Conservation (phyloP, 2,329 filamentous ascomycete genomes). For the Alternaria sp. region DNA sequence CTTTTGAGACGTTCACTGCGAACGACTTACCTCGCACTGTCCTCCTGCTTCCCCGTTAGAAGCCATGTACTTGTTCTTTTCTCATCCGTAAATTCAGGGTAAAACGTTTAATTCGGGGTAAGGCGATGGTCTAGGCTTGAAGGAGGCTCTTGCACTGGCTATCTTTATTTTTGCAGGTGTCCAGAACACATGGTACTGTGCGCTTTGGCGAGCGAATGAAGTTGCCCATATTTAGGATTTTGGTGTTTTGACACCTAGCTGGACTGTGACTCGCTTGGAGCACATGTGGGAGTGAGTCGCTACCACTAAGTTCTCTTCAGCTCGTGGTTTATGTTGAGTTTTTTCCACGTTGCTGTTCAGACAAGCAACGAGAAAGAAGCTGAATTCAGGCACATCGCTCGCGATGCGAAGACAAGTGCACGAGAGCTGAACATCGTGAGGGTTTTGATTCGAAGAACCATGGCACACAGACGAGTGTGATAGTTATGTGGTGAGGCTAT, state of each 20-base stretch:
- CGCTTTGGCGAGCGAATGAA: neutral
- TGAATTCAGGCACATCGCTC: neutral
- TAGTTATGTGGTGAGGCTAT: neutral
- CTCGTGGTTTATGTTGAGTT: neutral
- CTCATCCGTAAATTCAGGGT: neutral
- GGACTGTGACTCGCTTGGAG: neutral
- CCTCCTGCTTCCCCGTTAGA: neutral
- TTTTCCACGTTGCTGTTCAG: neutral
- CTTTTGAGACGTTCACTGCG: neutral
- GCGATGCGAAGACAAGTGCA: neutral
- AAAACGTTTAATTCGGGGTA: neutral
- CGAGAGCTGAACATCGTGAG: neutral
- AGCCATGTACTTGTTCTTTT: neutral
- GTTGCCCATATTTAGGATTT: neutral
- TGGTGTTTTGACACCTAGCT: neutral
- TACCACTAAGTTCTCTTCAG: neutral
- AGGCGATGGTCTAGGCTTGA: neutral
- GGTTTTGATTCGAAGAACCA: neutral
- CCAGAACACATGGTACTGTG: conserved; percentile 1
- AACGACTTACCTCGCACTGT: conserved; percentile 1
- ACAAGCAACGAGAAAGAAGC: neutral
- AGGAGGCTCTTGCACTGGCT: neutral
- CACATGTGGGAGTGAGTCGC: neutral
- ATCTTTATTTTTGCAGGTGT: neutral
- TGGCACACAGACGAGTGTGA: neutral